Evolutionary conservation across 1,139 yeast genomes (phyloP).

Genomic region (Pneumocystis carinii): DNA sequence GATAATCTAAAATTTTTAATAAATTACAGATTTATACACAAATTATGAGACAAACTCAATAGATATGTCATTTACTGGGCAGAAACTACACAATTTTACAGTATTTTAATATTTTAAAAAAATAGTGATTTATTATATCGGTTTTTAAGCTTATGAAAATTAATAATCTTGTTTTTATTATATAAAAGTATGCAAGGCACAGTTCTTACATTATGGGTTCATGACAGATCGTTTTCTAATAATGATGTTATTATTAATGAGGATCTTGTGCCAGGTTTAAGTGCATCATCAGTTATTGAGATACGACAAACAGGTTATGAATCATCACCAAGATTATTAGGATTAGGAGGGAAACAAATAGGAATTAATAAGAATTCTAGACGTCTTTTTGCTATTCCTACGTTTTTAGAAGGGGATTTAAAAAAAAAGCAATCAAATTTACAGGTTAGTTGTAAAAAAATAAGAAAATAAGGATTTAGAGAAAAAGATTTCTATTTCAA

Average conservation of each 20-base stretch:
- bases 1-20: no score
- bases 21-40: no score
- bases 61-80: no score
- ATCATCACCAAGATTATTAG: neutral
- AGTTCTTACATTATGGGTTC: slow-evolving; percentile 50
- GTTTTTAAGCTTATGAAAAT: neutral
- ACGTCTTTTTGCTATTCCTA: slow-evolving; percentile 2
- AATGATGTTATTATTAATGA: slow-evolving; percentile 53
- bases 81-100: no score
- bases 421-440: neutral
- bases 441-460: neutral
- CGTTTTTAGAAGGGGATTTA: neutral
- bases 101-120: no score
- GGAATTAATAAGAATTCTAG: neutral
- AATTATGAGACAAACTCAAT: no score
- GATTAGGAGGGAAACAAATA: neutral
- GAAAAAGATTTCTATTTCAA: slow-evolving; percentile 5
- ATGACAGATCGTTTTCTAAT: slow-evolving; percentile 45
- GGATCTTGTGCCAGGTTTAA: slow-evolving; percentile 40
- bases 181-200: neutral
- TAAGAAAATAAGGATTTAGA: slow-evolving; percentile 3
- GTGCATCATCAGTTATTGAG: slow-evolving; percentile 64
- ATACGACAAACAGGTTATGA: slow-evolving; percentile 24
- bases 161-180: neutral
- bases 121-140: no score